These are phyloP conservation scores for Dianthus caryophyllus DNA, from an alignment of 148 eudicot genomes.

Conservation along the genomic window DNA sequence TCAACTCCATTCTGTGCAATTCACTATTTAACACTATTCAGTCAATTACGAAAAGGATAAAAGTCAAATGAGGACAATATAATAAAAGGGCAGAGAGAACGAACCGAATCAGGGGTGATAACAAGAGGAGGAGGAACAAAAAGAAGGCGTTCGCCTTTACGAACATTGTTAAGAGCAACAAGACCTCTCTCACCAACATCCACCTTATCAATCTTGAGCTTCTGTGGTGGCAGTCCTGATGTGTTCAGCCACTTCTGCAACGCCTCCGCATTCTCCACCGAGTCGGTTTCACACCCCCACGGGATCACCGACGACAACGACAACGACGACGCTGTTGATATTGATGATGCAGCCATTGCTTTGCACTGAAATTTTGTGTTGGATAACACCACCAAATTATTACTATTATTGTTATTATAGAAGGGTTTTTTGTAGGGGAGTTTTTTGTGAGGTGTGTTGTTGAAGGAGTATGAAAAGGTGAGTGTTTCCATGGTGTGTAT, in stretches of 20 bases:
- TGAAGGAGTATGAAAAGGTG: too few relatives aligned
- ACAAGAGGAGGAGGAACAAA: conserved; percentile 84
- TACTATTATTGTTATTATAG: too few relatives aligned
- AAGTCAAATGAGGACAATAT: too few relatives aligned
- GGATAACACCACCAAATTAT: too few relatives aligned
- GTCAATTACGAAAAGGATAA: too few relatives aligned
- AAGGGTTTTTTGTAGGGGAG: too few relatives aligned
- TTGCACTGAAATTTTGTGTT: conserved; percentile 32
- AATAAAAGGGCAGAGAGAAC: not conserved
- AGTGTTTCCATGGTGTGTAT: too few relatives aligned
- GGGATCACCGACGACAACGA: conserved; percentile 29
- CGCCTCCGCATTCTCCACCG: conserved; percentile 63
- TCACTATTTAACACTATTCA: too few relatives aligned
- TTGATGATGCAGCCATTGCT: conserved; percentile 11
- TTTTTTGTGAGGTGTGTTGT: too few relatives aligned
- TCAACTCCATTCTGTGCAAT: too few relatives aligned
- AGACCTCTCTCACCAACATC: conserved; percentile 92
- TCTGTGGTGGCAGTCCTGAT: conserved; percentile 72
- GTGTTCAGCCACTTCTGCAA: conserved; percentile 66
- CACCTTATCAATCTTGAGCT: conserved; percentile 73
- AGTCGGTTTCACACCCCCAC: conserved; percentile 91
- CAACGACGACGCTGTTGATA: too few relatives aligned
- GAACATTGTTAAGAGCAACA: conserved; percentile 70
- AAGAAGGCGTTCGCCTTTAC: conserved; percentile 80
- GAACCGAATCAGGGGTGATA: conserved; percentile 82